Conservation (phyloP, 1,284 basidiomycete species). For the Trametes sp. region DNA sequence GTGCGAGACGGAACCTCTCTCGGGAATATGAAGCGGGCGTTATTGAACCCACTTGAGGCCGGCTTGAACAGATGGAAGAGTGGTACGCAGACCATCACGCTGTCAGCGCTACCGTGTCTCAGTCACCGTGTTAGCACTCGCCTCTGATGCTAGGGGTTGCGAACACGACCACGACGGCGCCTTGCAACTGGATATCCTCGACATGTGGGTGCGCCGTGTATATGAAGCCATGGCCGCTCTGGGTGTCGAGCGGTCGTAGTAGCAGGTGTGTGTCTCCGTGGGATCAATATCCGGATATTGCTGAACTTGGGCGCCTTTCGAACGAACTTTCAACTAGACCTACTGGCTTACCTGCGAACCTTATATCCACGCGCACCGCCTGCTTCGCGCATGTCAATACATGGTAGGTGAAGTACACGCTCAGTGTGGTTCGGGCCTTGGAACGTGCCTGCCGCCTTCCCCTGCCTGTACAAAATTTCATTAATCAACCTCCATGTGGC, state of each 20-base stretch:
- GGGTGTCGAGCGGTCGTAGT: background rate
- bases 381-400: no score
- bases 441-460: no score
- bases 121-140: background rate
- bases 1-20: constrained; percentile 52
- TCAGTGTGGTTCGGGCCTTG: no score
- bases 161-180: constrained; percentile 29
- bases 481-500: no score
- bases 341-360: background rate
- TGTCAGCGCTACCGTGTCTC: no score
- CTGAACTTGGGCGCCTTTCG: background rate
- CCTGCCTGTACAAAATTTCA: no score
- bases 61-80: constrained; percentile 39
- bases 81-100: constrained; percentile 22
- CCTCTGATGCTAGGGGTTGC: background rate
- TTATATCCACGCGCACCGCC: background rate
- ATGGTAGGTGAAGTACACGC: no score
- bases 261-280: background rate
- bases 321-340: background rate
- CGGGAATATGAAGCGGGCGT: constrained; percentile 36
- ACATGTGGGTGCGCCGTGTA: constrained; percentile 53
- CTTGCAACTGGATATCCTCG: constrained; percentile 50
- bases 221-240: constrained; percentile 3
- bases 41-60: constrained; percentile 42
- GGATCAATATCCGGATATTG: background rate